Percentiles rank a stretch among this genome's conserved stretches.
These are phyloP conservation scores for Fibroporia radiculosa DNA, from an alignment of 768 basidiomycete genomes.

Conservation along the genomic window DNA sequence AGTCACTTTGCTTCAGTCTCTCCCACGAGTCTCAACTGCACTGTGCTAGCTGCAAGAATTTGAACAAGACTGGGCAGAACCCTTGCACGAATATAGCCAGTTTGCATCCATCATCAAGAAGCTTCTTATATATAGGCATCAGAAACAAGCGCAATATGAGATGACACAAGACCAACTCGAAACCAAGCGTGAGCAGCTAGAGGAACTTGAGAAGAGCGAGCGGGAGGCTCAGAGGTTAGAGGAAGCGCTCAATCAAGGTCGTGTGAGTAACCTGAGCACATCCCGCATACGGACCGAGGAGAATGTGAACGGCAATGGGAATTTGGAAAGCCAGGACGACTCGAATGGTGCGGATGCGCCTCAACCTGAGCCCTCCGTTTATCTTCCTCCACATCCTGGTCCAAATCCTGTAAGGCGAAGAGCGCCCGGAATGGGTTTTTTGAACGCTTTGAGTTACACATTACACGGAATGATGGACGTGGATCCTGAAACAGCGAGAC, in stretches of 20 bases:
- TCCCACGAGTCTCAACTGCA: not conserved
- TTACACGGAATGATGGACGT: slow-evolving; percentile 98
- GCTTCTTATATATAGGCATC: slow-evolving; percentile 88
- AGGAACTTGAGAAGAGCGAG: slow-evolving; percentile 89
- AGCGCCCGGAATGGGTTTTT: slow-evolving; percentile 74
- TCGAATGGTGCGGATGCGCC: slow-evolving; percentile 29
- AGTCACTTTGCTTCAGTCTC: not conserved
- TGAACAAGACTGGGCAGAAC: slow-evolving; percentile 93
- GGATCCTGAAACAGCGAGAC: slow-evolving; percentile 91
- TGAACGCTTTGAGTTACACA: slow-evolving; percentile 90
- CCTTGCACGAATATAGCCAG: slow-evolving; percentile 91
- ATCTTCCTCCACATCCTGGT: slow-evolving; percentile 74
- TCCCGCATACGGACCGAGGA: slow-evolving; percentile 21
- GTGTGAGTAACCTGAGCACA: slow-evolving; percentile 14
- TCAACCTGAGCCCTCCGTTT: slow-evolving; percentile 31
- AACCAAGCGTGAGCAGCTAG: slow-evolving; percentile 73
- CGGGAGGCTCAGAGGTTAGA: slow-evolving; percentile 84
- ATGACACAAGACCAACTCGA: slow-evolving; percentile 92
- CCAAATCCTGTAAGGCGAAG: slow-evolving; percentile 57
- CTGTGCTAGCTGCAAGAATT: slow-evolving; percentile 77
- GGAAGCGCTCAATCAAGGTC: slow-evolving; percentile 52
- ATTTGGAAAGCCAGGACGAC: slow-evolving; percentile 15
- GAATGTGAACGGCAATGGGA: slow-evolving; percentile 17
- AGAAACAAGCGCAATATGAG: slow-evolving; percentile 97
- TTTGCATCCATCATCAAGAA: slow-evolving; percentile 94